These are phyloP conservation scores for Psidium guajava DNA, from an alignment of 345 rosid species.

Conservation along the genomic window DNA sequence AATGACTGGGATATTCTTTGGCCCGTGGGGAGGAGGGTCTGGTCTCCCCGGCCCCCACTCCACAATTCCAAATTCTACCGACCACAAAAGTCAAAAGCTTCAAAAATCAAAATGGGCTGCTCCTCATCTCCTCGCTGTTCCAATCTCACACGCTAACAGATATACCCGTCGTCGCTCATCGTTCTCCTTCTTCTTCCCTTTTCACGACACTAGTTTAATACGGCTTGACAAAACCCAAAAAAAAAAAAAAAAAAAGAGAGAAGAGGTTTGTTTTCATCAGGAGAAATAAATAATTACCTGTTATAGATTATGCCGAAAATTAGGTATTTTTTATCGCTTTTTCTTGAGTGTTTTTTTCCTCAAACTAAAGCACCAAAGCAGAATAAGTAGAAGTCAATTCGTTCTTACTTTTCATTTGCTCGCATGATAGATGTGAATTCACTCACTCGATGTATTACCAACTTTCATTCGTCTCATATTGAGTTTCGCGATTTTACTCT, in stretches of 20 bases:
- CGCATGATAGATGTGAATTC: neutral
- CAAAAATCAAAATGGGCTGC: neutral
- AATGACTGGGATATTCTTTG: neutral
- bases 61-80: neutral
- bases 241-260: neutral
- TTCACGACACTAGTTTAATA: neutral
- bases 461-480: neutral
- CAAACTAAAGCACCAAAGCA: neutral
- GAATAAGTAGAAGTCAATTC: neutral
- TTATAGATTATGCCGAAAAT: neutral
- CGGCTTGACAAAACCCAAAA: neutral
- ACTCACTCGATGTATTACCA: neutral
- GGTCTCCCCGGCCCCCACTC: neutral
- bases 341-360: neutral
- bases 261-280: neutral
- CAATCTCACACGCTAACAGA: neutral
- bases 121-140: neutral
- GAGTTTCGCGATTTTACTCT: neutral
- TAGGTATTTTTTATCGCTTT: neutral
- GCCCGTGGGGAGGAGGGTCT: neutral
- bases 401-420: neutral
- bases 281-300: neutral
- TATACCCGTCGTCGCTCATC: neutral
- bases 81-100: neutral
- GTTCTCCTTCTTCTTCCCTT: neutral